phyloP scores from a whole-genome alignment of 176 grass and related monocot genomes.

The Oryza coarctata region DNA sequence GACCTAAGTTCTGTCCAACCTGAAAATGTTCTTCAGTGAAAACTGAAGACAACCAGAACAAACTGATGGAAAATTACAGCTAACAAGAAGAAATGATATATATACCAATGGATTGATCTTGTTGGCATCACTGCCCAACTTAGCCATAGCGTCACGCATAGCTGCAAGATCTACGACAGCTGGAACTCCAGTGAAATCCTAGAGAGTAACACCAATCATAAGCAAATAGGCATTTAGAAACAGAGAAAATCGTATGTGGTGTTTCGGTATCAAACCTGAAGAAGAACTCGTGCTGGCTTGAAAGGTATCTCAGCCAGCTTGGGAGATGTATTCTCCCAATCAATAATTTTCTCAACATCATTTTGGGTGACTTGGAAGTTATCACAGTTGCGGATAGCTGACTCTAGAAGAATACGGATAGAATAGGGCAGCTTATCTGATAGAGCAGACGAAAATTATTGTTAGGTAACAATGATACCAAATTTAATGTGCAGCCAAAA shows the following conservation, averaged over 20 bases:
- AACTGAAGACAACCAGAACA: not conserved
- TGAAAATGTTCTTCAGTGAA: not conserved
- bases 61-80: not conserved
- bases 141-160: slow-evolving; percentile 93
- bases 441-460: slow-evolving; percentile 17
- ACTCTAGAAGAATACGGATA: slow-evolving; percentile 85
- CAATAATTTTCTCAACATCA: slow-evolving; percentile 94
- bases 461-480: slow-evolving; percentile 11
- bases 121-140: slow-evolving; percentile 80
- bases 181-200: slow-evolving; percentile 96
- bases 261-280: slow-evolving; percentile 59
- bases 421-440: slow-evolving; percentile 90
- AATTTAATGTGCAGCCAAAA: not conserved
- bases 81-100: slow-evolving; percentile 8
- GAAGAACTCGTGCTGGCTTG: slow-evolving; percentile 93
- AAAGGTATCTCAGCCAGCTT: slow-evolving; percentile 93
- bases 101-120: slow-evolving; percentile 91
- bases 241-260: not conserved
- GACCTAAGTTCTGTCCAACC: not conserved
- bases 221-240: slow-evolving; percentile 32
- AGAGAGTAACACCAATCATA: slow-evolving; percentile 22
- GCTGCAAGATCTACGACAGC: slow-evolving; percentile 96
- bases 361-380: slow-evolving; percentile 80
- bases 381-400: slow-evolving; percentile 91
- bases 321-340: slow-evolving; percentile 85